Base-by-base conservation (phyloP, 768 basidiomycete species). In the Hortiboletus campestris region DNA sequence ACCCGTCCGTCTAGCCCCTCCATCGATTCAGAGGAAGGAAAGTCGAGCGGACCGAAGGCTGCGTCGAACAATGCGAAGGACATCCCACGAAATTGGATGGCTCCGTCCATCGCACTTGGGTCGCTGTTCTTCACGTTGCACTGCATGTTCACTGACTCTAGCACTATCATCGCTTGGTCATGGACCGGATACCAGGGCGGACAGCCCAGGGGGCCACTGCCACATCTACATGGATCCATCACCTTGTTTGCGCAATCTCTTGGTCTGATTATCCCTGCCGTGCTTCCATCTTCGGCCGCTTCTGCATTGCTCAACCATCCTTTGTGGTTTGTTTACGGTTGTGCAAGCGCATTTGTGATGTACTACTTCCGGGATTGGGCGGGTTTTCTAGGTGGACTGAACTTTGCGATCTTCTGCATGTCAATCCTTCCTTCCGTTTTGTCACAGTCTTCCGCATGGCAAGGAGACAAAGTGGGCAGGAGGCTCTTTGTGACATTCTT, bases 121-220 rank as follows among this genome's bases (percentile, higher is more conserved):
- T 79, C 82, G 32, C 72, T 89, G 29, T 67, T 94, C 11, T 93
- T 89, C 73, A 80, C 81, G 13, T 65, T 92, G 0, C 88, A 93
- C 62, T 84, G 82, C 44, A 77, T 91, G 41, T 73, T 92, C 48
- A 80, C 85, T 3, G 92, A 95, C 54, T 75, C 88, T 2, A 86
- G 85, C 60, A 90, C 91, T 0, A 79, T 93, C 43, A 78, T 94
- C 55, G 84, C 89, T 19, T 93, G 90, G 88, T 86, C 89, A 2
- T 95, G 92, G 92, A 88, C 90, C 0, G 92, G 92, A n/a, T 94
- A 86, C 59, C 80, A 83, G 20, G 74, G 86, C 42, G 73, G 79
- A 36, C 65, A 66, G 4, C 79, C 84, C 34, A 80, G 74, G 47
- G 92, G 92, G 1, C 92, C 92, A 2, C 68, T 87, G 2, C 86